Base-by-base conservation (phyloP, 1,284 basidiomycete genomes). In the Ganoderma lingzhi region DNA sequence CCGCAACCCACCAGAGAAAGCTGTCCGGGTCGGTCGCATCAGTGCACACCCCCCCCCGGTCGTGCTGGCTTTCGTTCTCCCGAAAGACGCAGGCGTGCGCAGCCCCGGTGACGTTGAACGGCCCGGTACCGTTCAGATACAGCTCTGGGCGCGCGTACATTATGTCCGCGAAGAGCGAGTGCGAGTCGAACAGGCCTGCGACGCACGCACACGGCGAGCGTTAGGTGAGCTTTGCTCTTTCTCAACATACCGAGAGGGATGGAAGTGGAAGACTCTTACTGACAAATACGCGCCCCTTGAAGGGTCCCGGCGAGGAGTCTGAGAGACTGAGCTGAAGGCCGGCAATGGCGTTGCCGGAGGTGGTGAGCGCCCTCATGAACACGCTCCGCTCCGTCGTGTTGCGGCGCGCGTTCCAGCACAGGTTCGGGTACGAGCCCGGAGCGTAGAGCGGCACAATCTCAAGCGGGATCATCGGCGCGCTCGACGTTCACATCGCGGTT, bases 41-140 rank as follows among this genome's bases (percentile, higher is more conserved):
- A 0, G 83, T 86, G 74, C 86, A 88, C 64, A 65, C 23, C 23
- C 23, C 23, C 23, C 42, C 79, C 3, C 74, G 61, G 53, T 77
- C 79, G 2, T 73, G 70, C 28, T 76, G 77, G 62, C 78, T 76
- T 56, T 81, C 82, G 69, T 82, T 80, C 61, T 80, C 39, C 64
- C 81, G 65, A 77, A 82, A 87, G 6, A 87, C 81, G 71, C 86
- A 88, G 0, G 82, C 76, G 58, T 83, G 76, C 23, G 86, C 80
- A 15, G 82, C 78, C 1, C 87, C 86, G 0, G 86, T 89, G 10
- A 85, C 83, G 73, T 90, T 89, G 63, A 86, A 77, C 12, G 88
- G 86, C 1, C 82, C 87, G 2, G 87, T 90, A 17, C 88, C 88
- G 67, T 90, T 90, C 58, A 90, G 77, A 73, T 87, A 90, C 15